Conservation (phyloP, 2,329 filamentous ascomycete species). For the Fonsecaea nubica region DNA sequence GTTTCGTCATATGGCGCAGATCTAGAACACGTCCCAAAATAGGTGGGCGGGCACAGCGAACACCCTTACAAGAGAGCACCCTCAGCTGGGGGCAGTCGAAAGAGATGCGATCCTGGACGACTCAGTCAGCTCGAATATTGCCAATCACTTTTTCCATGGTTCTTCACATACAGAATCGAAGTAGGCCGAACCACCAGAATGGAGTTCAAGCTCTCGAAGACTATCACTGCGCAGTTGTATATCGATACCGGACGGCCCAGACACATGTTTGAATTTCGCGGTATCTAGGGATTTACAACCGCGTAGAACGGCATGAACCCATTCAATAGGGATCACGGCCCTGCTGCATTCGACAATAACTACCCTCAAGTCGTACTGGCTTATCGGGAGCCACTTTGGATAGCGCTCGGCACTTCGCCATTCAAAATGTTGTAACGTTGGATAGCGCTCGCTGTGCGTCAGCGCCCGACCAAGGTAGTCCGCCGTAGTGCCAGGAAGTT, state of each 20-base stretch:
- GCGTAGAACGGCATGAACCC: constrained; percentile 10
- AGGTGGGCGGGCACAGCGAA: background rate
- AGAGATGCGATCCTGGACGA: background rate
- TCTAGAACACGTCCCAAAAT: background rate
- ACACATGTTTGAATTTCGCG: constrained; percentile 18
- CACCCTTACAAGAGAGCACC: background rate
- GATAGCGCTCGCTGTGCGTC: constrained; percentile 4
- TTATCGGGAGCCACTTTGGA: constrained; percentile 1
- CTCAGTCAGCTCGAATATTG: background rate
- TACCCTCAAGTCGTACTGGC: constrained; percentile 23
- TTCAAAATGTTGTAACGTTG: constrained; percentile 20
- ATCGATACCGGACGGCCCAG: background rate
- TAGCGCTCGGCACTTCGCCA: constrained; percentile 3
- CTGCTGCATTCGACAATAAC: constrained; percentile 7
- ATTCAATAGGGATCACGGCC: background rate
- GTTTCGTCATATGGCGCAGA: constrained; percentile 2
- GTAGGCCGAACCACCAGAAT: background rate
- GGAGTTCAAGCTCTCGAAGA: background rate
- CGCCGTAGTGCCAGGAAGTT: background rate
- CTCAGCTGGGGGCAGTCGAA: background rate
- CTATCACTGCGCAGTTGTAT: background rate
- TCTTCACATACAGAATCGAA: background rate
- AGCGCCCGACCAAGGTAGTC: constrained; percentile 1
- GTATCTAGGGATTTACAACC: constrained; percentile 17
- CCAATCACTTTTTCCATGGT: background rate